Base-by-base conservation (phyloP, 177 flowering plant species). In the Vitis hybrid region DNA sequence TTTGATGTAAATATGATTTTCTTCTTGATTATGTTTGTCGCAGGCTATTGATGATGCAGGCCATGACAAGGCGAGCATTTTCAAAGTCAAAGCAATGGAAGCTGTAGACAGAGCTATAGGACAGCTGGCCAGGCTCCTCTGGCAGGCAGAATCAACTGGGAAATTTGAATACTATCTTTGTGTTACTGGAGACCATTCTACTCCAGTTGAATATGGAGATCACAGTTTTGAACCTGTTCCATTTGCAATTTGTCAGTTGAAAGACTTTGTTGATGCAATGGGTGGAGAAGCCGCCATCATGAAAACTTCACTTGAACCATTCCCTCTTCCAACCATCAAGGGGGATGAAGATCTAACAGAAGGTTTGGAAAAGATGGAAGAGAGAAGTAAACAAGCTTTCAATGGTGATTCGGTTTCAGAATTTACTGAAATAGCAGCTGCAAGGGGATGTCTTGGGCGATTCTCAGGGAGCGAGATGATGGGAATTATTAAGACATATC, bases 31-130 rank as follows among this genome's bases (percentile, higher is more conserved):
- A 51, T 55, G 61, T 64, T 21, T 59, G 52, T 69, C 73, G 63
- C 86, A 90, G 99, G 97, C 99, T 70, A 85, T 94, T 79, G 99
- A 94, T 79, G 99, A 93, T 74, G 99, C 97, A 2, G 99, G 99
- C 59, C 99, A 95, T 75, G 98, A 95, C 66, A 95, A 93, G 80
- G 99, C 97, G 32, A 89, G 82, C 64, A 19, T 85, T 52, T 87
- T 93, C 71, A 94, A 93, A 83, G 92, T 87, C 32, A 93, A 81
- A 84, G 98, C 73, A 26, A 70, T 95, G 77, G 98, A 95, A 82
- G 94, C 94, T 54, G 97, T 91, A 51, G 99, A 93, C 74, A 67
- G 60, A 71, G 92, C 93, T 32, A 89, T 94, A 65, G 86, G 90
- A 59, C 99, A 95, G 84, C 83, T 95, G 32, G 90, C 92, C 45